A percentile compares a stretch with the other conserved stretches of the same genome.
Evolutionary conservation across 371 early-diverging fungal species (phyloP).

Genomic region (Circinella umbellata): DNA sequence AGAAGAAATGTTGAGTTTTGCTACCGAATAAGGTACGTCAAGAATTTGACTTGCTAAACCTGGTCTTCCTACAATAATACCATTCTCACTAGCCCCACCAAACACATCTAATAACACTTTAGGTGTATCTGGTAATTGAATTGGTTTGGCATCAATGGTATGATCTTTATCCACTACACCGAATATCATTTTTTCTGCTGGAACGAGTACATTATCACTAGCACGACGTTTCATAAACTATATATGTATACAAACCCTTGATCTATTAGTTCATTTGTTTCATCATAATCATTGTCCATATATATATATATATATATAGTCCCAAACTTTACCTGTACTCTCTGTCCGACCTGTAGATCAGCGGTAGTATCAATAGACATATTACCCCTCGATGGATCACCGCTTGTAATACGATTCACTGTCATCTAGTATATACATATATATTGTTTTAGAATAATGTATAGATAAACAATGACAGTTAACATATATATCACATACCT

Average conservation of each 20-base stretch:
- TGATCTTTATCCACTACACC: constrained; percentile 40
- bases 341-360: constrained; percentile 66
- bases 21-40: constrained; percentile 47
- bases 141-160: constrained; percentile 36
- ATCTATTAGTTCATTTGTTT: too few relatives aligned
- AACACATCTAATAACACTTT: constrained; percentile 29
- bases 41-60: constrained; percentile 38
- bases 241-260: background rate
- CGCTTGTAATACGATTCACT: constrained; percentile 71
- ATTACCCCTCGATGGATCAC: constrained; percentile 78
- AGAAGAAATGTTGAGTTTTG: constrained; percentile 18
- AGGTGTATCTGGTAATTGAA: constrained; percentile 21
- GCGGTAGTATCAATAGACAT: constrained; percentile 74
- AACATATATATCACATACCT: background rate
- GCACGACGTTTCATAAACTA: constrained; percentile 21
- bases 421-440: constrained; percentile 26
- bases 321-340: constrained; percentile 52
- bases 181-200: constrained; percentile 24
- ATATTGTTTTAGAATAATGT: too few relatives aligned
- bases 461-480: too few relatives aligned
- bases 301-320: background rate
- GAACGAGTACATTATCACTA: background rate
- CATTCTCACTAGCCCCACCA: constrained; percentile 65
- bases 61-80: constrained; percentile 51
- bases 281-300: too few relatives aligned